Evolutionary conservation across 495 filamentous ascomycete species (phyloP).

Genomic region (Arthonia radiata): DNA sequence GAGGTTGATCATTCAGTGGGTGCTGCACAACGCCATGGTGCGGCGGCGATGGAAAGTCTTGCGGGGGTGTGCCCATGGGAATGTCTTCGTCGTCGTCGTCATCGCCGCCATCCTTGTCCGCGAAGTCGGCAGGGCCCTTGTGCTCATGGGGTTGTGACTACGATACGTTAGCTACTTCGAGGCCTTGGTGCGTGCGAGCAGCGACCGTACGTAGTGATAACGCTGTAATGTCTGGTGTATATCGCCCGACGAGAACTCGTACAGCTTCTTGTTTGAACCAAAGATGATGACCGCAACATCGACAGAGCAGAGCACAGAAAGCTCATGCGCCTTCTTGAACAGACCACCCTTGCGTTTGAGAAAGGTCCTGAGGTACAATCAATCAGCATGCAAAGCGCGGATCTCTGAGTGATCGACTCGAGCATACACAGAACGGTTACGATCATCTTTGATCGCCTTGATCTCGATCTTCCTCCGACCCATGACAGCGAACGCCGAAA

Average conservation of each 20-base stretch:
- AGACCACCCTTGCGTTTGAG: conserved; percentile 94
- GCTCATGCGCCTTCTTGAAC: conserved; percentile 98
- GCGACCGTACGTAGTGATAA: conserved; percentile 64
- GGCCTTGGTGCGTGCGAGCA: conserved; percentile 3
- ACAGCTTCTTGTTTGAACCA: conserved; percentile 91
- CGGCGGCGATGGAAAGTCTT: conserved; percentile 31
- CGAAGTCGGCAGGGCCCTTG: conserved; percentile 85
- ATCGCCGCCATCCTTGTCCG: conserved; percentile 54
- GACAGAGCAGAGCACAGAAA: conserved; percentile 91
- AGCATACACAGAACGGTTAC: conserved; percentile 87
- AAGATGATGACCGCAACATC: conserved; percentile 98
- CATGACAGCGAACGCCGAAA: conserved; percentile 18
- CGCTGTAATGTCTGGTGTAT: conserved; percentile 70
- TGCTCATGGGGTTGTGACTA: conserved; percentile 59
- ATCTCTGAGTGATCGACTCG: conserved; percentile 2
- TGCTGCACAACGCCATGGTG: conserved; percentile 41
- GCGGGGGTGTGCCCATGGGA: conserved; percentile 33
- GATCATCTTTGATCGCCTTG: conserved; percentile 98
- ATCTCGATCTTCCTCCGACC: conserved; percentile 81
- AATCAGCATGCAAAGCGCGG: conserved; percentile 3
- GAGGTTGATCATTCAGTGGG: conserved; percentile 49
- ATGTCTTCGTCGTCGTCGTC: conserved; percentile 74
- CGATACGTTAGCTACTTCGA: conserved; percentile 4
- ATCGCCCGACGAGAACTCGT: conserved; percentile 86
- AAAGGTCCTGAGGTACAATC: conserved; percentile 43